Evolutionary conservation across 352 stramenopile species (phyloP).

Genomic region (Globisporangium ultimum): DNA sequence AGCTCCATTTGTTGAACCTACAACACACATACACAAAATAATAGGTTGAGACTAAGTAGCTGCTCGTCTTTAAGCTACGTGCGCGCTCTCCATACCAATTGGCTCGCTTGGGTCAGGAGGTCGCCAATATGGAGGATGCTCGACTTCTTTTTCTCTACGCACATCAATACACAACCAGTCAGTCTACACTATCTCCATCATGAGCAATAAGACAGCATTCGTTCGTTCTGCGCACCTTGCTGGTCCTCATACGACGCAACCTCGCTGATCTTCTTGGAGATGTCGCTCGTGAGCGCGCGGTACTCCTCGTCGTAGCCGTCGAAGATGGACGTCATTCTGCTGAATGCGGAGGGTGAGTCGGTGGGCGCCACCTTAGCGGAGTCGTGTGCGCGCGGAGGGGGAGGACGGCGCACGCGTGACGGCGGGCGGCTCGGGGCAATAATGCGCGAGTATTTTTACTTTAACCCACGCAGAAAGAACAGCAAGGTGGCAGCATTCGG

Average conservation of each 20-base stretch:
- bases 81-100: constrained; percentile 47
- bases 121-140: constrained; percentile 79
- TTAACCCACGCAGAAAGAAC: background rate
- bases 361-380: constrained; percentile 9
- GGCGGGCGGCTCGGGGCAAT: background rate
- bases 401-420: no score
- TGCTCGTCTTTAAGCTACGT: background rate
- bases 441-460: constrained; percentile 11
- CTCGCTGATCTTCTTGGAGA: constrained; percentile 88
- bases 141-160: constrained; percentile 81
- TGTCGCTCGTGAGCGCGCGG: constrained; percentile 74
- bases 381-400: background rate
- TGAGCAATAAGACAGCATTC: background rate
- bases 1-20: constrained; percentile 89
- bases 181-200: background rate
- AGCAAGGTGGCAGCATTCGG: no score
- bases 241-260: constrained; percentile 83
- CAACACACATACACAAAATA: no score
- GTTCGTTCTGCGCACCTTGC: constrained; percentile 36
- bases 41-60: background rate
- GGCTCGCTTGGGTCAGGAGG: constrained; percentile 75
- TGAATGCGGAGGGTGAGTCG: constrained; percentile 10
- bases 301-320: constrained; percentile 90
- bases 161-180: background rate
- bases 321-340: constrained; percentile 85